Evolutionary conservation across 2,329 filamentous ascomycete genomes (phyloP).

Genomic region (Clarireedia paspali): DNA sequence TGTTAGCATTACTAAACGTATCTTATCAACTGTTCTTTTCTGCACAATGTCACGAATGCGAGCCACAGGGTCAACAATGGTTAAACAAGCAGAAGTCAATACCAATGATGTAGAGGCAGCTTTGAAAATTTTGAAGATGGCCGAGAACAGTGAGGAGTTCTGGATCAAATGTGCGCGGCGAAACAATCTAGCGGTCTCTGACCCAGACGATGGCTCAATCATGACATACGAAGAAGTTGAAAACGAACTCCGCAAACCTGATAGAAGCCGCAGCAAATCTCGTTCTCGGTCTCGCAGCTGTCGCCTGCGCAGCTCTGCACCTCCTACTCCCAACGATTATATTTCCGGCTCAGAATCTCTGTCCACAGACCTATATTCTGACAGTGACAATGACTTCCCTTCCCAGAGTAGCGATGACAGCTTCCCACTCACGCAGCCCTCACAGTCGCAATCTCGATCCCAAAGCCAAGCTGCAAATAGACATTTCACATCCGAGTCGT

Average conservation of each 20-base stretch:
- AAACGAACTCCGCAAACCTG: conserved; percentile 16
- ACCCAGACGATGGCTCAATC: conserved; percentile 21
- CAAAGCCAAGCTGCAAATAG: not conserved
- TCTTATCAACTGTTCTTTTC: conserved; percentile 63
- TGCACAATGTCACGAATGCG: conserved; percentile 63
- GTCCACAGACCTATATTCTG: not conserved
- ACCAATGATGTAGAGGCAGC: conserved; percentile 42
- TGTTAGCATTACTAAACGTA: conserved; percentile 58
- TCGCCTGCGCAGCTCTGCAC: too few relatives aligned
- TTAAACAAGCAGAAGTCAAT: conserved; percentile 23
- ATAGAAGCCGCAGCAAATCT: conserved; percentile 10
- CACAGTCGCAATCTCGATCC: not conserved
- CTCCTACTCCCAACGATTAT: not conserved
- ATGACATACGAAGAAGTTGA: conserved; percentile 33
- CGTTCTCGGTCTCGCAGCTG: conserved; percentile 14
- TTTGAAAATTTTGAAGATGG: conserved; percentile 44
- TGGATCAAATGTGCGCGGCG: conserved; percentile 46
- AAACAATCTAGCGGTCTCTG: conserved; percentile 42
- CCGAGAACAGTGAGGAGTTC: conserved; percentile 36
- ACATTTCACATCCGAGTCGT: not conserved
- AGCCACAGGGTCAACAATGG: conserved; percentile 31
- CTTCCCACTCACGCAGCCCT: not conserved
- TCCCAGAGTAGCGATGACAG: not conserved
- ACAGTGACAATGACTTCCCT: not conserved
- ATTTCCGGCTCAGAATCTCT: not conserved